These are phyloP conservation scores for Jaminaea rosea DNA, from an alignment of 1,284 basidiomycete genomes.

Conservation along the genomic window DNA sequence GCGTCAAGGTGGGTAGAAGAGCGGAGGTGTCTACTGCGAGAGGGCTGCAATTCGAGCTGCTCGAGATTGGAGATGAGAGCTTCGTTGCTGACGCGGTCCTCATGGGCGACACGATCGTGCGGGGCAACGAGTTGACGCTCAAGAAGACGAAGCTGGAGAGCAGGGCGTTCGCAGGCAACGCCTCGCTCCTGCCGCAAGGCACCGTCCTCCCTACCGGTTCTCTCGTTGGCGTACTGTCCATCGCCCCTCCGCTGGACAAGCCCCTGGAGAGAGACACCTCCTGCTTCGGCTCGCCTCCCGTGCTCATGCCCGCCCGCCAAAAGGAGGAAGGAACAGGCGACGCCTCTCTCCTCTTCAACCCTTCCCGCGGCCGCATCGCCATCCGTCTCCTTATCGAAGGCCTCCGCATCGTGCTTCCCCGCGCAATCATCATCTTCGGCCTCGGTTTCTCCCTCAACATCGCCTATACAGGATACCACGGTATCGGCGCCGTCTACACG, in stretches of 20 bases:
- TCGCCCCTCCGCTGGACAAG: neutral
- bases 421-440: slow-evolving; percentile 4
- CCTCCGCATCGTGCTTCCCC: slow-evolving; percentile 4
- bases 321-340: neutral
- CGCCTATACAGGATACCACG: neutral
- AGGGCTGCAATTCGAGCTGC: slow-evolving; percentile 6
- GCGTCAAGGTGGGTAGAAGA: slow-evolving; percentile 6
- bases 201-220: slow-evolving; percentile 2
- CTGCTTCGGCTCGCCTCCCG: slow-evolving; percentile 8
- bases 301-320: slow-evolving; percentile 6
- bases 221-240: slow-evolving; percentile 7
- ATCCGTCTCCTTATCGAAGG: slow-evolving; percentile 8
- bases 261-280: neutral
- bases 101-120: slow-evolving; percentile 3
- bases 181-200: slow-evolving; percentile 5
- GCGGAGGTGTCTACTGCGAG: slow-evolving; percentile 9
- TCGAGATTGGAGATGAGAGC: slow-evolving; percentile 9
- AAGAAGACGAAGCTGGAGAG: slow-evolving; percentile 1
- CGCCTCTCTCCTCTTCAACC: slow-evolving; percentile 2
- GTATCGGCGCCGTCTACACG: slow-evolving; percentile 2
- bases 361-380: neutral
- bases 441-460: slow-evolving; percentile 5
- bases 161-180: slow-evolving; percentile 8
- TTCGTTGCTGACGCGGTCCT: slow-evolving; percentile 8
- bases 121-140: slow-evolving; percentile 2